Conservation (phyloP, 176 grass and related monocot species). For the Carex littledalei region DNA sequence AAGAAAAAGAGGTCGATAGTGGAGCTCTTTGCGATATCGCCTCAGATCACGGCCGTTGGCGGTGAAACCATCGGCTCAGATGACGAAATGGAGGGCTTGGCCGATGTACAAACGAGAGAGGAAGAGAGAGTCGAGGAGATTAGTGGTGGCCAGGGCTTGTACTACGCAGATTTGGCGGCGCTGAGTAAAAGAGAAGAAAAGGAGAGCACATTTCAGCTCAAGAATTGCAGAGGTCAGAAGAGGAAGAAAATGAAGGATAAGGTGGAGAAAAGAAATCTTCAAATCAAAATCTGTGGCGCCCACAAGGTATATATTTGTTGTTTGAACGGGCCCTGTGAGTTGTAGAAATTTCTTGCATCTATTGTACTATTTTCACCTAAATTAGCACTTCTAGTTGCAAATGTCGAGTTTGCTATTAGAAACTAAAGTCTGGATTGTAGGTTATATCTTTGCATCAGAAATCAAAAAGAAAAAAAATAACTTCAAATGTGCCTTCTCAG, state of each 20-base stretch:
- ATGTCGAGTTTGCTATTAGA: background rate
- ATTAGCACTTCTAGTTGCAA: background rate
- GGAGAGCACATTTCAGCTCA: conserved; percentile 6
- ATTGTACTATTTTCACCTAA: background rate
- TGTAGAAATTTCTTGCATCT: background rate
- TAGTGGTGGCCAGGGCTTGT: conserved; percentile 9
- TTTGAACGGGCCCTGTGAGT: background rate
- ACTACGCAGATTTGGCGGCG: conserved; percentile 12
- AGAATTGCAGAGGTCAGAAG: conserved; percentile 22
- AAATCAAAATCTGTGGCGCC: conserved; percentile 22
- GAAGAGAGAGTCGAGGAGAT: conserved; percentile 14
- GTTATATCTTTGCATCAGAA: background rate
- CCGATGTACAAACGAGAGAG: background rate
- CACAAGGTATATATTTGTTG: conserved; percentile 25
- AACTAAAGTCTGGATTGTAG: background rate
- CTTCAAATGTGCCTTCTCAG: background rate
- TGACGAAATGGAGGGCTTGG: background rate
- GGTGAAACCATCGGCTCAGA: conserved; percentile 1
- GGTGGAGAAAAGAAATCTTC: conserved; percentile 17
- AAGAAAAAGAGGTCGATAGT: conserved; percentile 43
- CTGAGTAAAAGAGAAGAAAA: conserved; percentile 24
- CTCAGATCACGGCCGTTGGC: conserved; percentile 30
- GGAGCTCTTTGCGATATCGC: conserved; percentile 36
- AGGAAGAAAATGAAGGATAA: conserved; percentile 18
- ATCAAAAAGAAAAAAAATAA: background rate